These are phyloP conservation scores for Solanum arcanum DNA, from an alignment of 257 asterid species.

Conservation along the genomic window DNA sequence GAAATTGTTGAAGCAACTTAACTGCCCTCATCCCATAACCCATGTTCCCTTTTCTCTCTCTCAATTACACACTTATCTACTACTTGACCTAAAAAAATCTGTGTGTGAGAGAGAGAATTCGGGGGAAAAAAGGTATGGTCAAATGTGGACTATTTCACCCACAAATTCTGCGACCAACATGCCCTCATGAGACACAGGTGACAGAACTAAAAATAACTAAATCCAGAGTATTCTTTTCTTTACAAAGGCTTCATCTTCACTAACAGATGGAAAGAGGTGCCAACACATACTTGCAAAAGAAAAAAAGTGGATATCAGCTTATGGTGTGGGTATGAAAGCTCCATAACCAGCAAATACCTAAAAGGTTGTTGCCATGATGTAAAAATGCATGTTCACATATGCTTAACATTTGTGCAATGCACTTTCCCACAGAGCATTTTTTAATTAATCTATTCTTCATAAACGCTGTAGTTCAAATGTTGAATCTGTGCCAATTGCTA, in stretches of 20 bases:
- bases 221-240: background rate
- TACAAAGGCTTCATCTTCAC: background rate
- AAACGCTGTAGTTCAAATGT: background rate
- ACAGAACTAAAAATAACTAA: background rate
- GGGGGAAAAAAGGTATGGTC: background rate
- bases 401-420: background rate
- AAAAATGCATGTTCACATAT: background rate
- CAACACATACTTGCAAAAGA: background rate
- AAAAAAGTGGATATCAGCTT: background rate
- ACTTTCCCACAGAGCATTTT: background rate
- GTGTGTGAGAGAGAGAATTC: background rate
- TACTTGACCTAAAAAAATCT: background rate
- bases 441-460: background rate
- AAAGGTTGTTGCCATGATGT: background rate
- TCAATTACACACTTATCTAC: background rate
- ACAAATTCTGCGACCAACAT: background rate
- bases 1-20: background rate
- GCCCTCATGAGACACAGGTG: background rate
- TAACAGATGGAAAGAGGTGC: background rate
- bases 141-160: background rate
- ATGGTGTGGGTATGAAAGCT: background rate
- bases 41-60: background rate
- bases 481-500: background rate
- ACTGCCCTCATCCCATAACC: background rate
- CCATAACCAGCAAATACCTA: background rate